phyloP scores from a whole-genome alignment of 257 asterid species.

The Solanum sejunctum region DNA sequence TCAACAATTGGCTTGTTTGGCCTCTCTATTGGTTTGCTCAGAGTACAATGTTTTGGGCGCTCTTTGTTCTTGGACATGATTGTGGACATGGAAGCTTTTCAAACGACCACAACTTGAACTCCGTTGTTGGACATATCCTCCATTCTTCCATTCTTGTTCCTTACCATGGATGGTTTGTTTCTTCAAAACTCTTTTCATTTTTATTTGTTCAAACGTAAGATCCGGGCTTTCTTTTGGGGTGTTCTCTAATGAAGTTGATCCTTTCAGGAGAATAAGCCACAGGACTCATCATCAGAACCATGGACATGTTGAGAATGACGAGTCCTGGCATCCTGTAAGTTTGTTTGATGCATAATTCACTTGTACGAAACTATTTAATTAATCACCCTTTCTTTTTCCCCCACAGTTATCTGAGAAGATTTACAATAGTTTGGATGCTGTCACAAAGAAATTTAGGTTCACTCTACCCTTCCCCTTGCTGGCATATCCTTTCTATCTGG shows the following conservation, averaged over 20 bases:
- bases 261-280: slow-evolving; percentile 81
- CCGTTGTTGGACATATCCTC: slow-evolving; percentile 84
- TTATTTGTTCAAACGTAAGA: not conserved
- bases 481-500: slow-evolving; percentile 87
- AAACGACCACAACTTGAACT: slow-evolving; percentile 56
- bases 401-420: slow-evolving; percentile 51
- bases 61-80: slow-evolving; percentile 97
- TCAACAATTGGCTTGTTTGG: slow-evolving; percentile 79
- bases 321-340: slow-evolving; percentile 89
- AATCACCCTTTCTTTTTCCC: not conserved
- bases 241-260: not conserved
- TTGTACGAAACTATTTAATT: not conserved
- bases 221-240: no score
- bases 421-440: slow-evolving; percentile 41
- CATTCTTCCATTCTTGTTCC: slow-evolving; percentile 97
- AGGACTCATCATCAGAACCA: slow-evolving; percentile 98
- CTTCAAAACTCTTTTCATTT: not conserved
- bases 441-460: slow-evolving; percentile 62
- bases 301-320: slow-evolving; percentile 95
- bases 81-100: slow-evolving; percentile 99
- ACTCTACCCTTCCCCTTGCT: slow-evolving; percentile 85
- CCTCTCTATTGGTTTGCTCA: slow-evolving; percentile 97
- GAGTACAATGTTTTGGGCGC: slow-evolving; percentile 96
- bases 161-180: slow-evolving; percentile 89
- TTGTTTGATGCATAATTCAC: not conserved